These are phyloP conservation scores for Paspalum vaginatum DNA, from an alignment of 176 grass and related monocot species.

Conservation along the genomic window DNA sequence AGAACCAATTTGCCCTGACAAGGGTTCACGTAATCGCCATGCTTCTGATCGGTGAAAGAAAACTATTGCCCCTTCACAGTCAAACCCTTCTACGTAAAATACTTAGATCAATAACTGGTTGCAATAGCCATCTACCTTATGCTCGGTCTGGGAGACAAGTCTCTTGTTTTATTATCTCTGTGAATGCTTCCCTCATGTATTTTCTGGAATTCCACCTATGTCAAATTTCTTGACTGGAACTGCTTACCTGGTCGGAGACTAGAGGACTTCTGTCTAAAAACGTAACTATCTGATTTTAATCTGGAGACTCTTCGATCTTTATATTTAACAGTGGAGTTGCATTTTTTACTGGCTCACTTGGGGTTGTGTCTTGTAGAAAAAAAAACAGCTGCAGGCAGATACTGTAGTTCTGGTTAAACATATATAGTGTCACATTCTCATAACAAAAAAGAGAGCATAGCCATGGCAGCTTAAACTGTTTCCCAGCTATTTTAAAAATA, in stretches of 20 bases:
- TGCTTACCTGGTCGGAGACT: not conserved
- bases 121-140: slow-evolving; percentile 3
- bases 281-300: not conserved
- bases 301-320: not conserved
- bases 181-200: not conserved
- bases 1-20: too few relatives aligned
- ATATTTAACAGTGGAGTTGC: not conserved
- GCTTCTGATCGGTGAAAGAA: too few relatives aligned
- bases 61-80: not conserved
- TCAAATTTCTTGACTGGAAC: not conserved
- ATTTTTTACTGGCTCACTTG: not conserved
- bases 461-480: not conserved
- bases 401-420: not conserved
- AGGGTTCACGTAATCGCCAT: too few relatives aligned
- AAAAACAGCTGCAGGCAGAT: too few relatives aligned
- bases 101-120: not conserved
- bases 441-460: not conserved
- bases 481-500: slow-evolving; percentile 7
- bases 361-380: not conserved
- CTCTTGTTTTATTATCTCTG: not conserved
- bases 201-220: not conserved
- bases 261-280: slow-evolving; percentile 10
- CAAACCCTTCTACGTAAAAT: slow-evolving; percentile 24
- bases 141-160: not conserved
- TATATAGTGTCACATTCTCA: not conserved